Base-by-base conservation (phyloP, 2,329 filamentous ascomycete genomes). In the Monosporascus sp. region DNA sequence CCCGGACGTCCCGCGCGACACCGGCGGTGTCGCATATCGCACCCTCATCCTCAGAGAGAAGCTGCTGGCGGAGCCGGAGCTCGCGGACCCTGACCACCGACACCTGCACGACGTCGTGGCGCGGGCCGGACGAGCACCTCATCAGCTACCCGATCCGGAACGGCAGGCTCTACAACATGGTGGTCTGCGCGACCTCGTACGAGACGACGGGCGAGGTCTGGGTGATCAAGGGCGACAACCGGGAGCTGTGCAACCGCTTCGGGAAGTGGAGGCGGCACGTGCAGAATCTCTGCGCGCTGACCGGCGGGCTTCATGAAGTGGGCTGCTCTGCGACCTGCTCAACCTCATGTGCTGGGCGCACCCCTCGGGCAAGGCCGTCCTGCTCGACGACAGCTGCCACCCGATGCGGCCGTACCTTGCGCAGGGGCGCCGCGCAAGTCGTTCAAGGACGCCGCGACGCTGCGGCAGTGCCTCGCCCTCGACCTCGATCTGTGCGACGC, bases 331-430 rank as follows among this genome's bases (percentile, higher is more conserved):
- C 53, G 75, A 77, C 53, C 68, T 75, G 15, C 63, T 65, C 7
- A 63, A 69, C 26, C 64, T 78, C 38, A 58, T 66, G 1, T 60
- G 64, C 7, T 79, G 74, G 76, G 66, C 70, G 0, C 70, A 74
- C 56, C 63, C 68, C 0, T 61, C 59, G 1, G 72, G 72, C n/a
- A 72, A 68, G 35, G 72, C 68, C 14, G 67, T 67, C 20, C 63
- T 78, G 31, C 63, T 77, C 3, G 76, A 75, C 3, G 76, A 78
- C 52, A 63, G 69, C 14, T 73, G 70, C 52, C 75, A 78, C 59
- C 74, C 75, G 0, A 78, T 76, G 64, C 68, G 79, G 5, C 76
- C 76, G 0, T 78, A 79, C 54, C 66, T 78, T 24, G 76, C 76
- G 0, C 74, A 76, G 55, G 9, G 76, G 76, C 5, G 74, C 74